phyloP scores from a whole-genome alignment of 768 basidiomycete species.

The Hirschioporus abietinus region DNA sequence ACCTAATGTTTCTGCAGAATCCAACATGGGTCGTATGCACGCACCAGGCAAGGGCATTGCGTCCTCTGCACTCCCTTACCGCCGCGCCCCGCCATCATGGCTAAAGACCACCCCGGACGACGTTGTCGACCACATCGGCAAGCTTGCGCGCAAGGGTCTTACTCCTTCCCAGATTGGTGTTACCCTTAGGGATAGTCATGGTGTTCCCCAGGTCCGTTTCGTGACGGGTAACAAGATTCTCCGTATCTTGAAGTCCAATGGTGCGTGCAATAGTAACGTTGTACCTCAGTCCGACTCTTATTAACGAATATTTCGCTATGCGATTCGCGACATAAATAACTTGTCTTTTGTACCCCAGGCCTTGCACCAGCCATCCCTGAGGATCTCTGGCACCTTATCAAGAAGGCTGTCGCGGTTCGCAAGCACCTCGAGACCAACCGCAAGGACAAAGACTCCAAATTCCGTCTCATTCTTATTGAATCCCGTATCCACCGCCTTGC shows the following conservation, averaged over 20 bases:
- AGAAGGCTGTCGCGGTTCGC: conserved; percentile 98
- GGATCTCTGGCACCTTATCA: conserved; percentile 99
- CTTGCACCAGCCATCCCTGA: conserved; percentile 97
- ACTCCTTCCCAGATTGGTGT: conserved; percentile 99
- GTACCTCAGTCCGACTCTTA: not conserved
- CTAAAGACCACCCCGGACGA: conserved; percentile 95
- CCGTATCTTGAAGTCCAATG: conserved; percentile 91
- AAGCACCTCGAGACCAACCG: conserved; percentile 98
- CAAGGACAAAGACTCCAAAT: conserved; percentile 98
- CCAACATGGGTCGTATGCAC: conserved; percentile 95
- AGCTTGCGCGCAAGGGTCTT: conserved; percentile 96
- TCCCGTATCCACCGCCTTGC: conserved; percentile 97
- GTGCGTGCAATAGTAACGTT: conserved; percentile 40
- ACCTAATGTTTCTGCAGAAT: conserved; percentile 13
- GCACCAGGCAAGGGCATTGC: conserved; percentile 97
- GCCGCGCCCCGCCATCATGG: conserved; percentile 92
- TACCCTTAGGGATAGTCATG: conserved; percentile 95
- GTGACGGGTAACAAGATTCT: conserved; percentile 99
- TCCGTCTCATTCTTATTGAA: conserved; percentile 98
- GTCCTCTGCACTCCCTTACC: conserved; percentile 97
- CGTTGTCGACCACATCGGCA: conserved; percentile 92
- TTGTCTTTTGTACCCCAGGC: conserved; percentile 64
- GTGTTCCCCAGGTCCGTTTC: conserved; percentile 96
- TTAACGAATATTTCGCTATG: conserved; percentile 6
- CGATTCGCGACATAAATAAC: not conserved